Evolutionary conservation across 257 asterid species (phyloP).

Genomic region (Plantago major): DNA sequence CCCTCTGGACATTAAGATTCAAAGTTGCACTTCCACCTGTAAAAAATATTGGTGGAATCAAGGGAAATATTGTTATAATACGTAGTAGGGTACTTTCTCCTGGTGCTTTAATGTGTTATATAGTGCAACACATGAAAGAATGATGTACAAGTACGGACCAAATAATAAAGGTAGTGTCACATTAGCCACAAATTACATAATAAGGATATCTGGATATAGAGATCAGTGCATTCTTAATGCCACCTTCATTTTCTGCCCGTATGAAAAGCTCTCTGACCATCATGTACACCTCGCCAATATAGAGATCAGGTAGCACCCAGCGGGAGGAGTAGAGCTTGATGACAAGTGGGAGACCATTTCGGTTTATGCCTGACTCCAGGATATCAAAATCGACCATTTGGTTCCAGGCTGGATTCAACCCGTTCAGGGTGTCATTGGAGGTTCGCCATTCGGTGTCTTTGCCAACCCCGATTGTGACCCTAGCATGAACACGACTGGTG

Average conservation of each 20-base stretch:
- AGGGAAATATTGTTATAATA: no score
- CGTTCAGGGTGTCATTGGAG: neutral
- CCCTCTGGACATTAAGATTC: neutral
- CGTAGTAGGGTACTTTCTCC: no score
- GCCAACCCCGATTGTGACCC: neutral
- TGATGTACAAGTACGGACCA: no score
- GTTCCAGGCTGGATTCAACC: slow-evolving; percentile 6
- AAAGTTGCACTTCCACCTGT: neutral
- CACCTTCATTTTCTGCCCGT: neutral
- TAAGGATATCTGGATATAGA: no score
- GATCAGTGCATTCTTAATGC: no score
- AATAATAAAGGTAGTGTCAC: no score
- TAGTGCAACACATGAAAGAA: no score
- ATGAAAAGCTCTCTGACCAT: neutral
- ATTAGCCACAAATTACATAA: no score
- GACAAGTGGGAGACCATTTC: neutral
- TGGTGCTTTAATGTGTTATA: no score
- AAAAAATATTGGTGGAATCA: no score
- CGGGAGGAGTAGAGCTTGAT: neutral
- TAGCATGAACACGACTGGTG: neutral
- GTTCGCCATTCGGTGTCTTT: neutral
- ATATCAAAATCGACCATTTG: neutral
- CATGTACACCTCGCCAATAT: neutral
- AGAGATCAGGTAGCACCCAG: neutral
- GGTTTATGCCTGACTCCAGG: neutral